A percentile compares a stretch with the other conserved stretches of the same genome.
phyloP scores from a whole-genome alignment of 176 grass and related monocot genomes.

The Juncus effusus region DNA sequence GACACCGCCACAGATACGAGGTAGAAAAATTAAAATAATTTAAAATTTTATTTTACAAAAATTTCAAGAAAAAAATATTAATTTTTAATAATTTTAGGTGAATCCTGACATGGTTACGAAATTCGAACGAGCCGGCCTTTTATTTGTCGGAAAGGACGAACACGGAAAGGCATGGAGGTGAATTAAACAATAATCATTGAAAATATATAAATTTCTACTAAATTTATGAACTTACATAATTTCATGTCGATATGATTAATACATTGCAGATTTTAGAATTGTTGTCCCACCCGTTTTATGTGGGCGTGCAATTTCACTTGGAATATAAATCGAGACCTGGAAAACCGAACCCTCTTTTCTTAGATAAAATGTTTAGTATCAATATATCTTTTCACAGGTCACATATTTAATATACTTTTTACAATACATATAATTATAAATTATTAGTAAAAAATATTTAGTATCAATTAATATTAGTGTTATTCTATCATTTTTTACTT shows the following conservation, averaged over 20 bases:
- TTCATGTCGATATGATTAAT: too few relatives aligned
- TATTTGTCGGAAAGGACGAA: slow-evolving; percentile 92
- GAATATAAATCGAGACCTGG: slow-evolving; percentile 96
- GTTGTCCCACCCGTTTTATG: slow-evolving; percentile 62
- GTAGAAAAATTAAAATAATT: slow-evolving; percentile 35
- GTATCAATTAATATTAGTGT: too few relatives aligned
- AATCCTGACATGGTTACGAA: slow-evolving; percentile 84
- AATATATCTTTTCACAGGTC: too few relatives aligned
- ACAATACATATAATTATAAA: too few relatives aligned
- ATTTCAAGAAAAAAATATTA: slow-evolving; percentile 16
- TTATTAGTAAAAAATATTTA: too few relatives aligned
- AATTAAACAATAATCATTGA: slow-evolving; percentile 18
- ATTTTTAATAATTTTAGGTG: slow-evolving; percentile 45
- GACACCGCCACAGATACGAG: slow-evolving; percentile 98
- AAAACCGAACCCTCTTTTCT: slow-evolving; percentile 83
- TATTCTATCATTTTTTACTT: too few relatives aligned
- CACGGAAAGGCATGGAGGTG: slow-evolving; percentile 85
- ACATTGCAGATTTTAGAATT: slow-evolving; percentile 90
- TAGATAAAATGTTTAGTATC: slow-evolving; percentile 53
- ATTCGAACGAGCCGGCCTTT: slow-evolving; percentile 79
- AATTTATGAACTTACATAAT: too few relatives aligned
- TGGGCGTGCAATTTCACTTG: slow-evolving; percentile 87
- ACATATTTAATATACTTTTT: too few relatives aligned
- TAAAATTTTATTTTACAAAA: background rate
- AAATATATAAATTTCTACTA: too few relatives aligned